A percentile compares a stretch with the other conserved stretches of the same genome.
phyloP scores from a whole-genome alignment of 371 early-diverging fungal species.

The Mortierella sp. region DNA sequence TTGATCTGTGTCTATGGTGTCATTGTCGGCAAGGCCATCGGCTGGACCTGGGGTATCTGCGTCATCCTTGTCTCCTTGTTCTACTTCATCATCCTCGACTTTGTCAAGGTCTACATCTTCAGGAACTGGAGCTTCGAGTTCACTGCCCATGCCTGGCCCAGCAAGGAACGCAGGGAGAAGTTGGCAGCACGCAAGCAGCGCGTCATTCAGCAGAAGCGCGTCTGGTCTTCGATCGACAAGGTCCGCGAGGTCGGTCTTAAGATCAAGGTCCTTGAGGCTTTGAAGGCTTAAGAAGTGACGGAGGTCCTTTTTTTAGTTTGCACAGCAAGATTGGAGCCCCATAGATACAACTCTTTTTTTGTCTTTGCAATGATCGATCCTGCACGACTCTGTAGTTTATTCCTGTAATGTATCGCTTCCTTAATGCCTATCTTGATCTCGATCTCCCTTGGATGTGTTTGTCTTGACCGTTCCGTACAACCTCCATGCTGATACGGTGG shows the following conservation, averaged over 20 bases:
- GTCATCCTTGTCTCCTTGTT: slow-evolving; percentile 66
- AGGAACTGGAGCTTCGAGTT: slow-evolving; percentile 75
- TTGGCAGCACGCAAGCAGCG: slow-evolving; percentile 63
- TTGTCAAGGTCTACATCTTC: slow-evolving; percentile 81
- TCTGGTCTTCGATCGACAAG: slow-evolving; percentile 38
- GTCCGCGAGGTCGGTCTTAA: slow-evolving; percentile 48
- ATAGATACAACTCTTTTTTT: no score
- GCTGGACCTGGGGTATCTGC: slow-evolving; percentile 61
- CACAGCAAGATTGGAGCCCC: no score
- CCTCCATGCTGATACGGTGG: no score
- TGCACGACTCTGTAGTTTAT: no score
- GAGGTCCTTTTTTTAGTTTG: not conserved
- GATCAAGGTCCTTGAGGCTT: slow-evolving; percentile 44
- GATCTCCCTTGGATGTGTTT: no score
- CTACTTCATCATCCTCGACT: slow-evolving; percentile 78
- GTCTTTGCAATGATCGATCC: no score
- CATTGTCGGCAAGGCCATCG: slow-evolving; percentile 59
- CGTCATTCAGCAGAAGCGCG: slow-evolving; percentile 47
- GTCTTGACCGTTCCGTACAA: no score
- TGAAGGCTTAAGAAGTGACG: slow-evolving; percentile 24
- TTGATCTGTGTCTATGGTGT: slow-evolving; percentile 85
- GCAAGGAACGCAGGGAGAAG: slow-evolving; percentile 67
- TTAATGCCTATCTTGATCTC: no score
- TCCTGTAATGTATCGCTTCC: no score
- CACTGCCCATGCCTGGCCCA: slow-evolving; percentile 80